A percentile compares a stretch with the other conserved stretches of the same genome.
These are phyloP conservation scores for Speleostelium caveatum DNA, from an alignment of 78 protist species.

Conservation along the genomic window DNA sequence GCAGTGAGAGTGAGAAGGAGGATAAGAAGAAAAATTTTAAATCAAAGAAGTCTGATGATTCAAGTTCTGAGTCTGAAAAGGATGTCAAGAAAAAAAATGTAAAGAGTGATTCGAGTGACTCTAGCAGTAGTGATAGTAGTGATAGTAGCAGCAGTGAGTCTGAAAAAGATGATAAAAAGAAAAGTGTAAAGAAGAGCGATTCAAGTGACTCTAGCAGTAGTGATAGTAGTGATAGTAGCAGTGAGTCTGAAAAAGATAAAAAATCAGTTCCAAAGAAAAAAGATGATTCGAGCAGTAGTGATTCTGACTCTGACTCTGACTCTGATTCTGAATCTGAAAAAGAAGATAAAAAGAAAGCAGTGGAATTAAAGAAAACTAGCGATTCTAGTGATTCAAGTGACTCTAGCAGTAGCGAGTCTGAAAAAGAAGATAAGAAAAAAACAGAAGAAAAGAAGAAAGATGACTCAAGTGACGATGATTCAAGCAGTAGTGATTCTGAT, in stretches of 20 bases:
- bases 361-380: not conserved
- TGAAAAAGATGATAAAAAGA: not conserved
- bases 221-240: not conserved
- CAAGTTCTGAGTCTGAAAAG: not conserved
- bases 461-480: not conserved
- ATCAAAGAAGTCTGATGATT: not conserved
- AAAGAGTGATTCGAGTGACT: not conserved
- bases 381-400: not conserved
- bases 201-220: slow-evolving; percentile 4
- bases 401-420: slow-evolving; percentile 8
- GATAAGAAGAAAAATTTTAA: not conserved
- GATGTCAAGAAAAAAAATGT: not conserved
- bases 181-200: no score
- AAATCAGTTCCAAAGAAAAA: not conserved
- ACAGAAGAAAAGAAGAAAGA: not conserved
- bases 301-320: not conserved
- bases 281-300: not conserved
- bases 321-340: not conserved
- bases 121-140: not conserved
- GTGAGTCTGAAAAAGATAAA: not conserved
- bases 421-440: not conserved
- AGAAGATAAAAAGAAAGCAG: not conserved
- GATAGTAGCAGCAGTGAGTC: not conserved
- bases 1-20: not conserved
- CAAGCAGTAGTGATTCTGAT: not conserved